Evolutionary conservation across 345 rosid genomes (phyloP).

Genomic region (Sonneratia caseolaris): DNA sequence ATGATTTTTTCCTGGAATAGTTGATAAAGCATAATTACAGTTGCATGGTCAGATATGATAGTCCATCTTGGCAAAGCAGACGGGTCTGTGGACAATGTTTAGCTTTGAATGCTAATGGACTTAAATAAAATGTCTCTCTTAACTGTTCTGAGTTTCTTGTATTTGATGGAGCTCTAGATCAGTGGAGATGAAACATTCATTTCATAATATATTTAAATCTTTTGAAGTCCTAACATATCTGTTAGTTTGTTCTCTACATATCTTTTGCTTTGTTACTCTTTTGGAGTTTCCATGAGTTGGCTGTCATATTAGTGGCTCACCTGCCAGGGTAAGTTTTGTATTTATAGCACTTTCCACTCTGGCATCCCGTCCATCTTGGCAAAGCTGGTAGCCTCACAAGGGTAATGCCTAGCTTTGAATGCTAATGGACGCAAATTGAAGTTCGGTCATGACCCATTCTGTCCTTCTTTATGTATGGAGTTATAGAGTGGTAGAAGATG

Average conservation of each 20-base stretch:
- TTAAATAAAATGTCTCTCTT: background rate
- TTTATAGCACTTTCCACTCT: background rate
- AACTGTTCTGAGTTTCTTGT: slow-evolving; percentile 7
- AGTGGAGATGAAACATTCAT: slow-evolving; percentile 19
- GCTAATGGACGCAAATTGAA: slow-evolving; percentile 24
- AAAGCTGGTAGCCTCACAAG: slow-evolving; percentile 18
- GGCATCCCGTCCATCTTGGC: slow-evolving; percentile 11
- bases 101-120: slow-evolving; percentile 39
- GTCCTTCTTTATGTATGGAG: background rate
- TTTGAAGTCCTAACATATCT: background rate
- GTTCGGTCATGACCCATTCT: slow-evolving; percentile 1
- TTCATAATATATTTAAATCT: background rate
- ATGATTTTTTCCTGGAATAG: background rate
- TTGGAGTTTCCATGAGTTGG: background rate
- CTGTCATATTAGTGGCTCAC: too few species aligned
- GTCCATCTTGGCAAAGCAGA: slow-evolving; percentile 26
- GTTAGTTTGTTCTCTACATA: background rate
- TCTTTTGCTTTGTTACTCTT: background rate
- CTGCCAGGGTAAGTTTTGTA: background rate
- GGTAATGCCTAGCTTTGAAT: slow-evolving; percentile 36
- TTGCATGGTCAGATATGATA: too few species aligned
- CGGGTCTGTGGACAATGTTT: slow-evolving; percentile 15
- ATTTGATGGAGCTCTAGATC: slow-evolving; percentile 18
- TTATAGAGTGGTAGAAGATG: background rate
- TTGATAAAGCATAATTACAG: background rate